A percentile compares a stretch with the other conserved stretches of the same genome.
Conservation (phyloP, 2,329 filamentous ascomycete genomes). For the Neopestalotiopsis sp. region DNA sequence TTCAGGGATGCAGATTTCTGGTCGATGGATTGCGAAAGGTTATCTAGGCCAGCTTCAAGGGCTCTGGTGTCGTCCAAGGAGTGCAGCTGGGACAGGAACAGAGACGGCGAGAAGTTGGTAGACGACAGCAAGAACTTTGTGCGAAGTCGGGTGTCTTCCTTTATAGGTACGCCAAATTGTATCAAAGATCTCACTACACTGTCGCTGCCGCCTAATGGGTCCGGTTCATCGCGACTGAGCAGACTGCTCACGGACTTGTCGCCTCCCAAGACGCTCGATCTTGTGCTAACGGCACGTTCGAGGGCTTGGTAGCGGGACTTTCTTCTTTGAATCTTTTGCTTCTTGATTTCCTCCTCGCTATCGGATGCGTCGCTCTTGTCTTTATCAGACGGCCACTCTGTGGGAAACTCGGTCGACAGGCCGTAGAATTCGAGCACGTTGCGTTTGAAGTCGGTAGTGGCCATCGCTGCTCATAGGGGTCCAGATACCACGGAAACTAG, state of each 20-base stretch:
- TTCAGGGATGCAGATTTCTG: conserved; percentile 98
- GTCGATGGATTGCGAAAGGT: conserved; percentile 89
- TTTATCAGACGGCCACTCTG: conserved; percentile 85
- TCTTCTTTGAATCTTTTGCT: conserved; percentile 60
- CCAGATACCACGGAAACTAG: background rate
- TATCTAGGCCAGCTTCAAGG: conserved; percentile 81
- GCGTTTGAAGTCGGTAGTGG: conserved; percentile 74
- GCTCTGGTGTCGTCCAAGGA: conserved; percentile 82
- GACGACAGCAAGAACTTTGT: conserved; percentile 90
- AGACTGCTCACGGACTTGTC: conserved; percentile 76
- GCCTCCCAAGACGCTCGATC: conserved; percentile 69
- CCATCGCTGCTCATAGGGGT: conserved; percentile 25
- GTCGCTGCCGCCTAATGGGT: conserved; percentile 86
- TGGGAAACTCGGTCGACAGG: conserved; percentile 77
- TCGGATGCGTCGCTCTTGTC: conserved; percentile 69
- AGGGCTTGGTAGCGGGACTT: conserved; percentile 86
- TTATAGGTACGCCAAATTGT: conserved; percentile 77
- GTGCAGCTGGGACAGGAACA: conserved; percentile 94
- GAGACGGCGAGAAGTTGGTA: conserved; percentile 89
- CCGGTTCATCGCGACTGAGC: conserved; percentile 89
- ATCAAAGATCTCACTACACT: conserved; percentile 85
- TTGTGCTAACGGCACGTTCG: conserved; percentile 74
- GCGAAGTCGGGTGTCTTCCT: conserved; percentile 83
- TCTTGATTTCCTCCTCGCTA: conserved; percentile 58
- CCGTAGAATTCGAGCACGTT: conserved; percentile 90